Evolutionary conservation across 1,284 basidiomycete species (phyloP).

Genomic region (Sanghuangporus sanghuang): DNA sequence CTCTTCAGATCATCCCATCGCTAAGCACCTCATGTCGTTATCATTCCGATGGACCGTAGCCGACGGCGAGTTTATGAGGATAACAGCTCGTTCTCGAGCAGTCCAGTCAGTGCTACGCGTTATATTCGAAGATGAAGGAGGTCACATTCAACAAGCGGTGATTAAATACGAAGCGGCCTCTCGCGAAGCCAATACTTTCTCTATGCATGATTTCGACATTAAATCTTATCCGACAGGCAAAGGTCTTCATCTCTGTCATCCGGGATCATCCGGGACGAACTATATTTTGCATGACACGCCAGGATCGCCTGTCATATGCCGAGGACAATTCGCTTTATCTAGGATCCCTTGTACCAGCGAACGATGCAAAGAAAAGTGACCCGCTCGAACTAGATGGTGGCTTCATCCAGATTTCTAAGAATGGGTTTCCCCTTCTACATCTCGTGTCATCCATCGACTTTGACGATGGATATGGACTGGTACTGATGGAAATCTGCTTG

Average conservation of each 20-base stretch:
- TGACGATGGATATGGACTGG: conserved; percentile 6
- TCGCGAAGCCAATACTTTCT: not conserved
- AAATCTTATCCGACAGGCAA: not conserved
- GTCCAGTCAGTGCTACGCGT: not conserved
- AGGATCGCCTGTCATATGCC: not conserved
- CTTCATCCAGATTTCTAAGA: not conserved
- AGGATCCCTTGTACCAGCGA: not conserved
- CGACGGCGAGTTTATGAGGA: not conserved
- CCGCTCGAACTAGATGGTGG: not conserved
- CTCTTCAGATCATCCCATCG: not conserved
- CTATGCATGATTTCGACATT: not conserved
- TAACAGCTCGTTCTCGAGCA: not conserved
- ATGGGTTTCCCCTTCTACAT: not conserved
- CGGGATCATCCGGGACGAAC: not conserved
- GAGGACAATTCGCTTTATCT: not conserved
- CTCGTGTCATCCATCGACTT: conserved; percentile 3
- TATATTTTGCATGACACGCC: not conserved
- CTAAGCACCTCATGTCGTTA: not conserved
- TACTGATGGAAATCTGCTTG: not conserved
- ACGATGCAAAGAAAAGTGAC: not conserved
- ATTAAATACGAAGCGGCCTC: not conserved
- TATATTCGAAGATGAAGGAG: not conserved
- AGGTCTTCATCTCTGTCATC: not conserved
- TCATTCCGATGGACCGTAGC: not conserved
- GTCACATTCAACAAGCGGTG: not conserved